A percentile compares a stretch with the other conserved stretches of the same genome.
These are phyloP conservation scores for Beauveria brongniartii DNA, from an alignment of 2,329 filamentous ascomycete species.

Conservation along the genomic window DNA sequence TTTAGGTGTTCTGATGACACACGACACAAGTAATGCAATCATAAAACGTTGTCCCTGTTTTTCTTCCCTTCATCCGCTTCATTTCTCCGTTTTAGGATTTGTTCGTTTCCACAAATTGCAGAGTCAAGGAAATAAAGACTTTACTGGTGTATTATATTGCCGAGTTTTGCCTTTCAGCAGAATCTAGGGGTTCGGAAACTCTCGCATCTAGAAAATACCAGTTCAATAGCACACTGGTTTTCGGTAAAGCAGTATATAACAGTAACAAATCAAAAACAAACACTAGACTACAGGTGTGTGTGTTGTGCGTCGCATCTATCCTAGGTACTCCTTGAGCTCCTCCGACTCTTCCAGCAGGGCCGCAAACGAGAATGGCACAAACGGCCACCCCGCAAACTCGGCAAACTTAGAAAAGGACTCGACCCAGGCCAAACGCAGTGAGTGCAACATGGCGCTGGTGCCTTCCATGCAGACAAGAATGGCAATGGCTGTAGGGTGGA, in stretches of 20 bases:
- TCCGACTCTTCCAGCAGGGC: slow-evolving; percentile 76
- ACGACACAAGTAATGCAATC: no score
- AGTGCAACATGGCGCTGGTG: slow-evolving; percentile 92
- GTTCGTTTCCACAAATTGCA: no score
- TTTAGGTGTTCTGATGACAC: no score
- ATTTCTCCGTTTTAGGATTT: no score
- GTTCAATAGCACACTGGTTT: not conserved
- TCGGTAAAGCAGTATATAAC: slow-evolving; percentile 13
- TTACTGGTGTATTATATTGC: no score
- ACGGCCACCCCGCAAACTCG: slow-evolving; percentile 79
- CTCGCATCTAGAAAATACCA: not conserved
- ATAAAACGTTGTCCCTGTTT: no score
- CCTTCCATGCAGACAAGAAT: slow-evolving; percentile 92
- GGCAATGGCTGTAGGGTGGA: slow-evolving; percentile 28
- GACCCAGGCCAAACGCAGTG: slow-evolving; percentile 86
- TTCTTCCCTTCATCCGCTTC: no score
- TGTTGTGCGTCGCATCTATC: slow-evolving; percentile 22
- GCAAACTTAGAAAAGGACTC: slow-evolving; percentile 98
- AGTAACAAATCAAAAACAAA: slow-evolving; percentile 14
- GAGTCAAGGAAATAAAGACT: no score
- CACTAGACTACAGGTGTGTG: not conserved
- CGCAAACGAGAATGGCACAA: slow-evolving; percentile 84
- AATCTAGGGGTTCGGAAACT: no score
- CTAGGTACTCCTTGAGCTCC: slow-evolving; percentile 47
- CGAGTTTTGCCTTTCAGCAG: no score